These are phyloP conservation scores for Alnus glutinosa DNA, from an alignment of 306 rosid species.

Conservation along the genomic window DNA sequence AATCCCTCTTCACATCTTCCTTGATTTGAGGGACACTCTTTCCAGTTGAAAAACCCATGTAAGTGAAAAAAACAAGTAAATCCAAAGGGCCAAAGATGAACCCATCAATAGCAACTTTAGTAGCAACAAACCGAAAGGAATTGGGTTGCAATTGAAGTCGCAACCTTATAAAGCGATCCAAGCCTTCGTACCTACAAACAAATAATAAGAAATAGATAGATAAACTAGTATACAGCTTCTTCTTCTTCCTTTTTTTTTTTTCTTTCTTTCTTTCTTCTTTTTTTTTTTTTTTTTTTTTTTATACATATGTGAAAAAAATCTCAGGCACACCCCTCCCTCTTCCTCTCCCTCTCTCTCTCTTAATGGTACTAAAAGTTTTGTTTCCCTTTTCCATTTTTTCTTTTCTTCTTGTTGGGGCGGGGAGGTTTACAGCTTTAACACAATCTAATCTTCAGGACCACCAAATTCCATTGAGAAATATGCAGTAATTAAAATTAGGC, in stretches of 20 bases:
- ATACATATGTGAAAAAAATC: neutral
- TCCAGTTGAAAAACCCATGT: constrained; percentile 80
- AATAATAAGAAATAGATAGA: constrained; percentile 5
- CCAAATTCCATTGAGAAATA: neutral
- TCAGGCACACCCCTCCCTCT: neutral
- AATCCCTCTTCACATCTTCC: constrained; percentile 82
- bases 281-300: neutral
- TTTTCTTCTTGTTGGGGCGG: neutral
- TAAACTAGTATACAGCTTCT: constrained; percentile 5
- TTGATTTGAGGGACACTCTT: constrained; percentile 72
- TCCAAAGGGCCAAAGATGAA: constrained; percentile 75
- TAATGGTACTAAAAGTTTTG: neutral
- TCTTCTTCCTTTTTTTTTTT: neutral
- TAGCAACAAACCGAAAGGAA: constrained; percentile 67
- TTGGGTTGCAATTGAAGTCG: constrained; percentile 64
- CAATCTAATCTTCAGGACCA: neutral
- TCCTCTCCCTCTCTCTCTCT: neutral
- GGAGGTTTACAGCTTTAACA: neutral
- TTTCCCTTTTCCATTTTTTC: neutral
- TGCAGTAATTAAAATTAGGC: neutral
- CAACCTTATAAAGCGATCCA: constrained; percentile 65
- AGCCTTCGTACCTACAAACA: constrained; percentile 72
- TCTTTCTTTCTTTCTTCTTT: neutral
- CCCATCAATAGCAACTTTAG: constrained; percentile 77
- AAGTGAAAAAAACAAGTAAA: constrained; percentile 71